Conservation (phyloP, 257 asterid genomes). For the Salvia hispanica region DNA sequence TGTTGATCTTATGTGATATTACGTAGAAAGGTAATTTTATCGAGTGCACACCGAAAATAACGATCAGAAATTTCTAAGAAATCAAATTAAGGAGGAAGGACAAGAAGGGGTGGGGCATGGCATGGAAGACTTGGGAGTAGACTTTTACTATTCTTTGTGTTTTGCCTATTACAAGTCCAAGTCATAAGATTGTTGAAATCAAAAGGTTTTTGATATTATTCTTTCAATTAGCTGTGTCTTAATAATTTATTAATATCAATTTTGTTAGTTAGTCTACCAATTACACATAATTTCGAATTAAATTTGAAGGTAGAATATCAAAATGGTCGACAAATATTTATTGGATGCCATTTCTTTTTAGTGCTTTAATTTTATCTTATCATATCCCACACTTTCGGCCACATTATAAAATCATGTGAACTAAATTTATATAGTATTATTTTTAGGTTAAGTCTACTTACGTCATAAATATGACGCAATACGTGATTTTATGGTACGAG, state of each 20-base stretch:
- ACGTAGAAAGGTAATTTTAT: too few relatives aligned
- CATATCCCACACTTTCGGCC: slow-evolving; percentile 1
- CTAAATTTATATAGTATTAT: neutral
- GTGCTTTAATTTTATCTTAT: neutral
- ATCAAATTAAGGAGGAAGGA: neutral
- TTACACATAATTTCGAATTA: neutral
- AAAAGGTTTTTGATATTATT: too few relatives aligned
- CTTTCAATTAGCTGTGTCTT: too few relatives aligned
- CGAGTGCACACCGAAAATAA: too few relatives aligned
- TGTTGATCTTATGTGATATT: too few relatives aligned
- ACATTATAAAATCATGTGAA: neutral
- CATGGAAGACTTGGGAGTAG: slow-evolving; percentile 58
- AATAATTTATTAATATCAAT: too few relatives aligned
- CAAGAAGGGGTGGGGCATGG: slow-evolving; percentile 36
- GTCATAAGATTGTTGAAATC: slow-evolving; percentile 23
- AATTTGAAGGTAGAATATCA: neutral
- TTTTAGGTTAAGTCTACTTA: neutral
- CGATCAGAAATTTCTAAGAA: too few relatives aligned
- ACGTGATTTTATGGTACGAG: neutral
- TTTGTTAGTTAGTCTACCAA: neutral
- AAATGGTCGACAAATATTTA: neutral
- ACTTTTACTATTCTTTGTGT: slow-evolving; percentile 37
- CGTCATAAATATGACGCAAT: neutral
- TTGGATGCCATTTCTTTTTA: neutral
- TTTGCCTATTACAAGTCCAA: slow-evolving; percentile 25